These are phyloP conservation scores for Amphirosellinia nigrospora DNA, from an alignment of 495 filamentous ascomycete genomes.

Conservation along the genomic window DNA sequence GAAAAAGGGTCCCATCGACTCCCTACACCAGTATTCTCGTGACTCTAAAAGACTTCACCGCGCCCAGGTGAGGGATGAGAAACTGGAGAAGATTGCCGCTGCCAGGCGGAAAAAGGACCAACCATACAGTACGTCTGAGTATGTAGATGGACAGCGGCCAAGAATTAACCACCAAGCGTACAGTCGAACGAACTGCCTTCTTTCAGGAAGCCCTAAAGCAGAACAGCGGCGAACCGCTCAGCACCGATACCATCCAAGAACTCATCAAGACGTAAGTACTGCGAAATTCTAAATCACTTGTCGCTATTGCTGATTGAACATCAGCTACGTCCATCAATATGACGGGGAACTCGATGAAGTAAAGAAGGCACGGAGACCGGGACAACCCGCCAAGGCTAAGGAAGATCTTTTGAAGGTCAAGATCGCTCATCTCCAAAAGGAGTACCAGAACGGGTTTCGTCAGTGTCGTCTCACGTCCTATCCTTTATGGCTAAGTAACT, in stretches of 20 bases:
- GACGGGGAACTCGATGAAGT: slow-evolving; percentile 75
- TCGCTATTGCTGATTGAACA: slow-evolving; percentile 18
- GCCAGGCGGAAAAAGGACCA: slow-evolving; percentile 70
- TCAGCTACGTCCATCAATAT: slow-evolving; percentile 77
- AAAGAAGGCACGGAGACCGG: slow-evolving; percentile 77
- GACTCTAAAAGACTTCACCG: slow-evolving; percentile 76
- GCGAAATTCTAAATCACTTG: background rate
- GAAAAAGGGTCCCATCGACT: slow-evolving; percentile 69
- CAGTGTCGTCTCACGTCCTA: slow-evolving; percentile 30
- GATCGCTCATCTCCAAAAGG: slow-evolving; percentile 72
- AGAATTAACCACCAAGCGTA: slow-evolving; percentile 7
- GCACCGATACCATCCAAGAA: slow-evolving; percentile 62
- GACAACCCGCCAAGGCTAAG: slow-evolving; percentile 76
- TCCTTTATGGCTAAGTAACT: slow-evolving; percentile 23
- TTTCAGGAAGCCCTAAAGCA: slow-evolving; percentile 68
- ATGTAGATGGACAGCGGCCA: background rate
- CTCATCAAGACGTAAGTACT: slow-evolving; percentile 65
- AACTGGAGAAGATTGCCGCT: slow-evolving; percentile 67
- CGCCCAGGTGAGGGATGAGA: slow-evolving; percentile 76
- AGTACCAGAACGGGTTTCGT: slow-evolving; percentile 85
- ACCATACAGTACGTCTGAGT: slow-evolving; percentile 62
- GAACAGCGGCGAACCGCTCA: slow-evolving; percentile 60
- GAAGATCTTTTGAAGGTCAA: slow-evolving; percentile 79
- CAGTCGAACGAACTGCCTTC: slow-evolving; percentile 74
- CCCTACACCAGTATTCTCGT: slow-evolving; percentile 82